Percentiles rank a stretch among this genome's conserved stretches.
Evolutionary conservation across 106 monocot genomes (phyloP).

Genomic region (Gastrodia elata): DNA sequence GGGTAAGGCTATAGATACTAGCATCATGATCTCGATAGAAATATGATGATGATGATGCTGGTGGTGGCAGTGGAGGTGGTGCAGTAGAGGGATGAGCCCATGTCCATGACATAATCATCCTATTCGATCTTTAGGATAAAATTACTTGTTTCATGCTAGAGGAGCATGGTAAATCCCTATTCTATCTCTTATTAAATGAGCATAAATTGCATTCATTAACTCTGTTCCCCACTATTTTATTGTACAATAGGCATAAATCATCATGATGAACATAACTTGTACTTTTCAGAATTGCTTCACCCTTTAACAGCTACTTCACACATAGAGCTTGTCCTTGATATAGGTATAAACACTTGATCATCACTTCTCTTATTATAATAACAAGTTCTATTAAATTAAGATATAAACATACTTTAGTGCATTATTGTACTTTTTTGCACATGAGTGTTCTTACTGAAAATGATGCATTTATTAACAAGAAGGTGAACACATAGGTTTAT

Average conservation of each 20-base stretch:
- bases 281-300: too few relatives aligned
- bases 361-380: too few relatives aligned
- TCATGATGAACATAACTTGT: background rate
- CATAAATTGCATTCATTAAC: background rate
- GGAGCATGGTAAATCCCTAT: background rate
- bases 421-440: too few relatives aligned
- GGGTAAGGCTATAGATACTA: background rate
- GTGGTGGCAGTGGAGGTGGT: background rate
- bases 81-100: too few relatives aligned
- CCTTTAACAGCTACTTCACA: too few relatives aligned
- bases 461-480: too few relatives aligned
- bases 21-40: background rate
- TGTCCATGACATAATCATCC: background rate
- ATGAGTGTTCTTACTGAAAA: too few relatives aligned
- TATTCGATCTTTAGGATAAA: background rate
- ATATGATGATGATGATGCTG: background rate
- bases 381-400: too few relatives aligned
- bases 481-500: too few relatives aligned
- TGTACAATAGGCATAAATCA: background rate
- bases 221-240: background rate
- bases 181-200: background rate
- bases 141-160: background rate
- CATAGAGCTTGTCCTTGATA: too few relatives aligned
- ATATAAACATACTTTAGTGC: too few relatives aligned
- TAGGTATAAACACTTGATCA: too few relatives aligned